These are phyloP conservation scores for Capsicum chinense DNA, from an alignment of 257 asterid genomes.

Conservation along the genomic window DNA sequence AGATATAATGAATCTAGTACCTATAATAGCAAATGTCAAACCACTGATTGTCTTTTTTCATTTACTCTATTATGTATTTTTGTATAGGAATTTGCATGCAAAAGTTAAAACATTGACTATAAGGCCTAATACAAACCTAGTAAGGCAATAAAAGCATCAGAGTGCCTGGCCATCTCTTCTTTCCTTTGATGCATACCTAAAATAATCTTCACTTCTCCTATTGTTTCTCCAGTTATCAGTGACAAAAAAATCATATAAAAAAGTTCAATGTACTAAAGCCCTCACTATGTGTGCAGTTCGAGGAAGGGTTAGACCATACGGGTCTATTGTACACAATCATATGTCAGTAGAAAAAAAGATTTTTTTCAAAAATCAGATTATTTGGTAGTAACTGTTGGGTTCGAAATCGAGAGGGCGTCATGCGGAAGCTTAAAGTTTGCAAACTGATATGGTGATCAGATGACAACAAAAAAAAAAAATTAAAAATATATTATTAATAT, in stretches of 20 bases:
- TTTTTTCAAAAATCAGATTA: conserved; percentile 21
- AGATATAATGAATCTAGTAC: neutral
- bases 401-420: too few species aligned
- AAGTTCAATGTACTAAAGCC: too few species aligned
- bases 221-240: conserved; percentile 96
- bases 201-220: conserved; percentile 98
- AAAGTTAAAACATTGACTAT: conserved; percentile 18
- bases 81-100: conserved; percentile 26
- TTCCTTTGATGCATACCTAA: conserved; percentile 98
- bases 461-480: too few species aligned
- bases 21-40: conserved; percentile 14
- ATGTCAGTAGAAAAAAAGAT: conserved; percentile 18
- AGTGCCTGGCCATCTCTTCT: conserved; percentile 96
- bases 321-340: neutral
- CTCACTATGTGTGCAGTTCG: too few species aligned
- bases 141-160: conserved; percentile 99
- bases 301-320: too few species aligned
- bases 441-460: too few species aligned
- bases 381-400: neutral
- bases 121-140: conserved; percentile 68
- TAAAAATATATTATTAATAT: too few species aligned
- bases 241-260: conserved; percentile 31
- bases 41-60: neutral
- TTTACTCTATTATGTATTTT: neutral
- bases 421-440: too few species aligned